These are phyloP conservation scores for Astragalus glycyphyllos DNA, from an alignment of 306 rosid genomes.

Conservation along the genomic window DNA sequence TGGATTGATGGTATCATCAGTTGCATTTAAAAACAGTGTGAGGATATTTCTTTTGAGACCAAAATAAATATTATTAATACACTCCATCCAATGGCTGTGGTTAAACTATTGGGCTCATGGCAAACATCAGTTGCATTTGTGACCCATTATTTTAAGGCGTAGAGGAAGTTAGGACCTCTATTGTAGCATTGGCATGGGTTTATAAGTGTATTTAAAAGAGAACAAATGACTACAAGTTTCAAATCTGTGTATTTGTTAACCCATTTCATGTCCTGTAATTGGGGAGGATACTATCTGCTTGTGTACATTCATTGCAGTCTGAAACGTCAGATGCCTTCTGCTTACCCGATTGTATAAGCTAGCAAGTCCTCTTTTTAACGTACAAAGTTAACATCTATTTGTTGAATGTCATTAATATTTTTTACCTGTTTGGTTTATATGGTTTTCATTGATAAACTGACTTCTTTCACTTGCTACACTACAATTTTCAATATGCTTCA, in stretches of 20 bases:
- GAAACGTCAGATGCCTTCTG: neutral
- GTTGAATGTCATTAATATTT: slow-evolving; percentile 8
- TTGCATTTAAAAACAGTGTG: no score
- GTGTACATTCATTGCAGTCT: neutral
- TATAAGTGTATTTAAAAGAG: slow-evolving; percentile 8
- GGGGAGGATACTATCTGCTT: neutral
- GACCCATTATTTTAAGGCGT: neutral
- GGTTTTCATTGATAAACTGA: slow-evolving; percentile 30
- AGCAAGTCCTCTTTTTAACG: neutral
- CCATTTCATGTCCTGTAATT: slow-evolving; percentile 24
- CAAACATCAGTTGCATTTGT: slow-evolving; percentile 18
- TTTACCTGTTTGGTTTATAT: neutral
- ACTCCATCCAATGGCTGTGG: neutral
- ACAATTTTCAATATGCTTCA: slow-evolving; percentile 23
- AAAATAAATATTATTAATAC: neutral
- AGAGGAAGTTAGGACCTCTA: slow-evolving; percentile 11
- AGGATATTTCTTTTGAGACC: no score
- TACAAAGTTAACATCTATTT: slow-evolving; percentile 18
- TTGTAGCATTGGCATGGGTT: neutral
- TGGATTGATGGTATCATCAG: no score
- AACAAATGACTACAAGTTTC: slow-evolving; percentile 1
- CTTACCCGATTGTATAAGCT: slow-evolving; percentile 8
- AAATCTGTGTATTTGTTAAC: slow-evolving; percentile 9
- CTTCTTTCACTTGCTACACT: slow-evolving; percentile 10
- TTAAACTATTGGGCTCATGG: neutral